phyloP scores from a whole-genome alignment of 2,329 filamentous ascomycete genomes.

The Remersonia thermophila region DNA sequence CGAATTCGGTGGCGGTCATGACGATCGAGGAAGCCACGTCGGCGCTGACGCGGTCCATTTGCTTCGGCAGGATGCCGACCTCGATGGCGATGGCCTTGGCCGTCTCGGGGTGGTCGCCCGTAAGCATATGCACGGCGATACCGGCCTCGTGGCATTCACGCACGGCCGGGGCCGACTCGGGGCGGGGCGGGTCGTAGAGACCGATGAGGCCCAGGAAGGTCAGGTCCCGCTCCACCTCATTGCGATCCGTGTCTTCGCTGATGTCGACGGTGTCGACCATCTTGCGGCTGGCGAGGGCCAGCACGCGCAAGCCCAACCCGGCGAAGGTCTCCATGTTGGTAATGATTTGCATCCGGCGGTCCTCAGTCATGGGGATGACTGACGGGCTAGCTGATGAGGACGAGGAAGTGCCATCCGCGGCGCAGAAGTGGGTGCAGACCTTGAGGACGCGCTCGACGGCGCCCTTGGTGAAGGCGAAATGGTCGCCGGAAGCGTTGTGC shows the following conservation, averaged over 20 bases:
- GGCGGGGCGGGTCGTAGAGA: slow-evolving; percentile 60
- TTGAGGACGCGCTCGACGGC: slow-evolving; percentile 47
- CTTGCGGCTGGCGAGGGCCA: slow-evolving; percentile 49
- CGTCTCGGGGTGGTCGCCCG: slow-evolving; percentile 56
- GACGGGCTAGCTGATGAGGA: slow-evolving; percentile 31
- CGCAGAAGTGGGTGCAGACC: slow-evolving; percentile 38
- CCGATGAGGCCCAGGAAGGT: slow-evolving; percentile 57
- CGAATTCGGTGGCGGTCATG: slow-evolving; percentile 53
- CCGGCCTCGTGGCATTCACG: slow-evolving; percentile 47
- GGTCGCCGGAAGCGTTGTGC: slow-evolving; percentile 28
- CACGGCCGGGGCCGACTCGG: slow-evolving; percentile 52
- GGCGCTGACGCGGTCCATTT: slow-evolving; percentile 27
- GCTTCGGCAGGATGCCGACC: slow-evolving; percentile 50
- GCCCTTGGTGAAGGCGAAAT: slow-evolving; percentile 38
- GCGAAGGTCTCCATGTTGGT: slow-evolving; percentile 44
- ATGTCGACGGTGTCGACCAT: slow-evolving; percentile 18
- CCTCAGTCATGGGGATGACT: slow-evolving; percentile 35
- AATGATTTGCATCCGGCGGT: slow-evolving; percentile 34
- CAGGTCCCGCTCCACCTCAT: slow-evolving; percentile 43
- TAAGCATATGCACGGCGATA: slow-evolving; percentile 57
- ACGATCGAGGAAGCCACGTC: slow-evolving; percentile 51
- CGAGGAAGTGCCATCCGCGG: slow-evolving; percentile 24
- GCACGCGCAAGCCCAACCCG: slow-evolving; percentile 52
- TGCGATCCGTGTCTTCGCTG: slow-evolving; percentile 29
- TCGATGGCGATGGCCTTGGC: slow-evolving; percentile 54